Evolutionary conservation across 164 flowering plant genomes (phyloP).

Genomic region (Tetrastigma voinierianum): DNA sequence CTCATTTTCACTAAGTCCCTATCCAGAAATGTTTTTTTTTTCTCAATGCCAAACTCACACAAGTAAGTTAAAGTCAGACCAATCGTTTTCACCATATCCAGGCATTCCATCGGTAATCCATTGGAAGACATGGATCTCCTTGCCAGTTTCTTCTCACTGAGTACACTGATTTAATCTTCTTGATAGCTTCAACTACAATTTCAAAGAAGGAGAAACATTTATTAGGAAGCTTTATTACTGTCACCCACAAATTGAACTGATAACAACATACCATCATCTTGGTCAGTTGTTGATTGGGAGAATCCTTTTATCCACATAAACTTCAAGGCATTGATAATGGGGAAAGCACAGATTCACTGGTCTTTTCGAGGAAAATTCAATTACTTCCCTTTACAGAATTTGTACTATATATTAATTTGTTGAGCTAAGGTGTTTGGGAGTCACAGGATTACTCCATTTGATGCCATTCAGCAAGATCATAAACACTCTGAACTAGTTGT

Average conservation of each 20-base stretch:
- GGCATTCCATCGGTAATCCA: conserved; percentile 38
- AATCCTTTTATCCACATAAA: conserved; percentile 16
- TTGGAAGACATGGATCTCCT: conserved; percentile 58
- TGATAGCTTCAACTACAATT: conserved; percentile 36
- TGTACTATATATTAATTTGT: conserved; percentile 5
- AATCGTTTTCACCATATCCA: conserved; percentile 25
- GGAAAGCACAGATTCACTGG: conserved; percentile 37
- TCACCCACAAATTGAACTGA: too few relatives aligned
- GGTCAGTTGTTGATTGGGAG: conserved; percentile 22
- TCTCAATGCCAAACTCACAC: conserved; percentile 25
- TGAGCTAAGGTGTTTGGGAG: conserved; percentile 10
- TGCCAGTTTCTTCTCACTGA: conserved; percentile 38
- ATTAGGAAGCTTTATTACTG: too few relatives aligned
- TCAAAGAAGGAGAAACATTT: neutral
- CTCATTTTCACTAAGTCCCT: neutral
- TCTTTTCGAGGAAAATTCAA: conserved; percentile 3
- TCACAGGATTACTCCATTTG: neutral
- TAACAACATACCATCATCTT: conserved; percentile 26
- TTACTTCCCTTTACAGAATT: neutral
- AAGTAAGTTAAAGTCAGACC: conserved; percentile 24
- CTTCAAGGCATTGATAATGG: conserved; percentile 48
- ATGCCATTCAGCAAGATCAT: conserved; percentile 21
- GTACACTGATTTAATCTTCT: conserved; percentile 28
- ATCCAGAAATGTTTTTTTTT: too few relatives aligned
- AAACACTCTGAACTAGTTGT: conserved; percentile 33